Conservation (phyloP, 305 asterid species). For the Salvia sclarea region DNA sequence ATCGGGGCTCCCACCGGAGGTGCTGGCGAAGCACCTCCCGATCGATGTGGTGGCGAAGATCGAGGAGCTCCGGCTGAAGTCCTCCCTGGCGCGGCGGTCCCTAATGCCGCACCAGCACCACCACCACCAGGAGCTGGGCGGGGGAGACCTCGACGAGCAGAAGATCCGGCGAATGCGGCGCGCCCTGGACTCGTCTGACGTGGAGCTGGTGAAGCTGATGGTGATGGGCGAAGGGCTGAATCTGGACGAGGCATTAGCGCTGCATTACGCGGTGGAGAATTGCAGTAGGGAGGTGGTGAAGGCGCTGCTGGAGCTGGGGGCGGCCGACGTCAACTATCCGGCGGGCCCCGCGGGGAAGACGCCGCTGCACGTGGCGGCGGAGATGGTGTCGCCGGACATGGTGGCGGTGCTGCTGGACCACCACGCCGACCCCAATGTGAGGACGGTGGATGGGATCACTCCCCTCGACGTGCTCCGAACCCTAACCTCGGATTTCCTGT, state of each 20-base stretch:
- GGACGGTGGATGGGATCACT: constrained; percentile 73
- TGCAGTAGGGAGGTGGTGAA: constrained; percentile 91
- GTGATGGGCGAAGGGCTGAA: constrained; percentile 99
- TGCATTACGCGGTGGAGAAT: constrained; percentile 82
- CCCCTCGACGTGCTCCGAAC: constrained; percentile 81
- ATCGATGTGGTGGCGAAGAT: constrained; percentile 82
- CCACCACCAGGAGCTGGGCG: constrained; percentile 55
- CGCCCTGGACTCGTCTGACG: constrained; percentile 92
- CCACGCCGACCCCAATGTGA: constrained; percentile 85
- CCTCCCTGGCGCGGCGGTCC: constrained; percentile 60
- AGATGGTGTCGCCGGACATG: constrained; percentile 98
- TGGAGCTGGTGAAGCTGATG: constrained; percentile 92
- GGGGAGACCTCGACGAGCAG: constrained; percentile 71
- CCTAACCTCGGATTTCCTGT: constrained; percentile 90
- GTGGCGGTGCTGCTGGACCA: constrained; percentile 93
- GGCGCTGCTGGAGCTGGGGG: constrained; percentile 86
- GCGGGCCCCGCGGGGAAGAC: constrained; percentile 81
- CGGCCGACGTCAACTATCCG: constrained; percentile 83
- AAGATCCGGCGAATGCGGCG: constrained; percentile 92
- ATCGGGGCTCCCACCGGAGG: constrained; percentile 91
- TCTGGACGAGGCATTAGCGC: constrained; percentile 78
- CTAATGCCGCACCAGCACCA: constrained; percentile 47
- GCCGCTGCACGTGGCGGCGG: constrained; percentile 84
- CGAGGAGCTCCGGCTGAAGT: constrained; percentile 83
- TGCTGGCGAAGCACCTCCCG: constrained; percentile 79